Evolutionary conservation across 768 basidiomycete species (phyloP), one percentile per base, ranked within the genome.

Genomic region (Auricularia sp.): DNA sequence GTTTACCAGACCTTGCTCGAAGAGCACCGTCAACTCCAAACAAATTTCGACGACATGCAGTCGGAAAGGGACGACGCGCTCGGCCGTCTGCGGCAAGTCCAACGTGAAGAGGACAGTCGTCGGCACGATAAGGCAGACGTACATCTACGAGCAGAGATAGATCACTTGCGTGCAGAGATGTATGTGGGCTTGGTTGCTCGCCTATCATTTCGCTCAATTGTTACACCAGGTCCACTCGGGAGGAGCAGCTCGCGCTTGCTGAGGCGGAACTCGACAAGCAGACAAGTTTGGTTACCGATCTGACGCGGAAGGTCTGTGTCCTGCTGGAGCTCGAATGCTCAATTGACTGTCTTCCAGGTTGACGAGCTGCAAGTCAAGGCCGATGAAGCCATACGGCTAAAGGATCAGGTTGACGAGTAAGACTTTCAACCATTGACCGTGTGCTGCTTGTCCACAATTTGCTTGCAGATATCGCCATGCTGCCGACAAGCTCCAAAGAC

Each of bases 371-470:
- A 91, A 73, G 76, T 72, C 3, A 81, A 84, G 71, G 94, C 93
- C 0, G 89, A 90, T 67, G 86, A 94, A 68, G 88, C 88, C 2
- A 83, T 78, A 3, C 85, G 83, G 68, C 80, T 98, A 65, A 95
- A 94, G 72, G 97, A 98, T 72, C 87, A 95, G 76, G 81, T 98
- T 3, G 97, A 99, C 72, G 97, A 98, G 93, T 95, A 74, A 68
- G 87, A 29, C 29, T 77, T 37, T 24, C 42, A 39, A 36, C 51
- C 11, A 11, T 33, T 2, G 29, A 29, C 29, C 29, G 29, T 29
- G 29, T 29, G 29, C 29, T 29, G 2, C 29, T 29, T 29, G 29
- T 29, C 29, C 29, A 29, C 29, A 29, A 29, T 29, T 29, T 29
- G 29, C 29, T 29, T 29, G 29, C 66, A 96, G 94, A 72, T 92